Evolutionary conservation across 140 eudicot species (phyloP).

Genomic region (Cichorium intybus): DNA sequence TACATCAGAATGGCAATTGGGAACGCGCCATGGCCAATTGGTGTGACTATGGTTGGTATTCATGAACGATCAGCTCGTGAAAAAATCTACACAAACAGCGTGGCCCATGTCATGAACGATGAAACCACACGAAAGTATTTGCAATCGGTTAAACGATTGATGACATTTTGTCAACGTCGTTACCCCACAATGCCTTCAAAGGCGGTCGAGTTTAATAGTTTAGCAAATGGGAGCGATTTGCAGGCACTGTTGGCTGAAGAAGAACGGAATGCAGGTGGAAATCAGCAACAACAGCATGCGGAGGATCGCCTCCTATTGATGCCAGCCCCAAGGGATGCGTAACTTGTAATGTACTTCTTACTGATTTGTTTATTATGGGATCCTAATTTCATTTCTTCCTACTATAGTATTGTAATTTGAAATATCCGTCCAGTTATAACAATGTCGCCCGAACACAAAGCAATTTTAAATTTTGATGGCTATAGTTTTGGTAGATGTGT

Average conservation of each 20-base stretch:
- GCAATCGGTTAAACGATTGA: slow-evolving; percentile 82
- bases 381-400: too few relatives aligned
- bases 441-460: too few relatives aligned
- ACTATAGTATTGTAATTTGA: too few relatives aligned
- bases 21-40: slow-evolving; percentile 99
- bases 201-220: slow-evolving; percentile 90
- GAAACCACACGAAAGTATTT: slow-evolving; percentile 93
- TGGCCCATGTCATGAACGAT: slow-evolving; percentile 97
- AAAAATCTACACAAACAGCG: slow-evolving; percentile 91
- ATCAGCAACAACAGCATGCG: slow-evolving; percentile 24
- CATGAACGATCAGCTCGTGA: slow-evolving; percentile 99
- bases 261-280: slow-evolving; percentile 32
- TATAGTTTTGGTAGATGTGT: too few relatives aligned
- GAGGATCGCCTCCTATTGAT: slow-evolving; percentile 72
- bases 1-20: slow-evolving; percentile 95
- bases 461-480: background rate
- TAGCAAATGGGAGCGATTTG: slow-evolving; percentile 94
- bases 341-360: too few relatives aligned
- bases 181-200: slow-evolving; percentile 95
- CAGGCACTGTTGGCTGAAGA: slow-evolving; percentile 69
- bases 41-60: slow-evolving; percentile 99
- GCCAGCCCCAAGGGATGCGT: slow-evolving; percentile 65
- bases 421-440: too few relatives aligned
- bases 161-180: slow-evolving; percentile 94
- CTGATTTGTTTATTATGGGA: too few relatives aligned